Evolutionary conservation across 768 basidiomycete genomes (phyloP), one percentile per base, ranked within the genome.

Genomic region (Tephrocybe sp.): DNA sequence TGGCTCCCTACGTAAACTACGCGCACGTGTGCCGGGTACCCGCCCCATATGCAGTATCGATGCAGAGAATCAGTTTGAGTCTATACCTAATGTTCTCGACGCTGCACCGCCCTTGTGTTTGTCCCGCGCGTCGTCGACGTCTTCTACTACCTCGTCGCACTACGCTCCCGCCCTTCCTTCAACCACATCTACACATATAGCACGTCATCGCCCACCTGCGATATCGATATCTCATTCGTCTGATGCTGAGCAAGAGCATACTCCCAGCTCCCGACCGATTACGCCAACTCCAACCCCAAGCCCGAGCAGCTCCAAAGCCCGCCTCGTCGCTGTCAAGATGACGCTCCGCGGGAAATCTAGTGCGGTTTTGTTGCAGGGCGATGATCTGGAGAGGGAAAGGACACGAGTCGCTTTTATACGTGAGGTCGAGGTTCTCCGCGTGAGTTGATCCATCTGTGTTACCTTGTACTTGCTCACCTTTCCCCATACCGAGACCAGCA

Each of bases 361-460:
- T 62, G 76, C 48, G 68, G 60, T 45, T 42, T 52, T 53, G 33
- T 58, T 56, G 22, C 60, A 54, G 23, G 67, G 71, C 34, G 66
- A 66, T 33, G 68, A 70, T 47, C 75, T 80, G 58, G 76, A 79
- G 54, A 83, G 85, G 60, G 85, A 89, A 52, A 69, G 89, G 50
- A 90, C 88, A 50, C 63, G 87, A 35, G 86, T 90, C 41, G 82
- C 82, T 41, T 92, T 92, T 57, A 79, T 89, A 23, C 73, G 91
- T 22, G 91, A 92, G 68, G 90, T 91, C 13, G 87, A 90, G 62
- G 85, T 94, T 3, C 69, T 93, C n/a, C 77, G 85, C 68, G 86
- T 87, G 60, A 66, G 82, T 72, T 4, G 31, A 20, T 52, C 36
- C 54, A 47, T 52, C n/a, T 40, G 46, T 51, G 49, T 36, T n/a